Conservation (phyloP, 345 rosid species). For the Ceriops tagal region DNA sequence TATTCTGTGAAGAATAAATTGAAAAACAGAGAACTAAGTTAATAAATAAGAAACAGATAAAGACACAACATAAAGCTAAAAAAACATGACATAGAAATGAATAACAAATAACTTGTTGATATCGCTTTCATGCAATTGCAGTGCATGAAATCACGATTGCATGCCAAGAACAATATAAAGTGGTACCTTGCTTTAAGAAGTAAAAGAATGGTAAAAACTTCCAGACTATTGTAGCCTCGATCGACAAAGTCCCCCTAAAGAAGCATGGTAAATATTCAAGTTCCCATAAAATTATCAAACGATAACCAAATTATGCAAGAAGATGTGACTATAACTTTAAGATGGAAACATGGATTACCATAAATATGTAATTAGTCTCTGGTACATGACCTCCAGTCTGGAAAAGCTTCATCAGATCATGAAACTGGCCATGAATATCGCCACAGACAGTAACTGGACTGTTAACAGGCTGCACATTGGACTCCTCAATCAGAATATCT, state of each 20-base stretch:
- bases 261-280: slow-evolving; percentile 12
- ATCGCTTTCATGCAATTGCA: no score
- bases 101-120: no score
- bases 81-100: no score
- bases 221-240: slow-evolving; percentile 95
- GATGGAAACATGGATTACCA: slow-evolving; percentile 37
- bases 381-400: slow-evolving; percentile 99
- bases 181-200: slow-evolving; percentile 90
- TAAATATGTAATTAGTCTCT: slow-evolving; percentile 95
- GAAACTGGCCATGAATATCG: slow-evolving; percentile 99
- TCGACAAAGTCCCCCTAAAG: slow-evolving; percentile 92
- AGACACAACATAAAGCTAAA: no score
- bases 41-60: no score
- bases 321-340: slow-evolving; percentile 5
- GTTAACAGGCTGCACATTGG: slow-evolving; percentile 99
- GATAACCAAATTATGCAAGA: background rate
- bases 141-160: background rate
- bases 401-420: slow-evolving; percentile 97
- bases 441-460: slow-evolving; percentile 99
- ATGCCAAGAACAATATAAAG: slow-evolving; percentile 1
- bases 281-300: background rate
- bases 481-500: slow-evolving; percentile 94
- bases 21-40: no score
- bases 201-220: slow-evolving; percentile 91
- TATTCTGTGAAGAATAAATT: no score